Evolutionary conservation across 2,329 filamentous ascomycete species (phyloP), one percentile per base, ranked within the genome.

Genomic region (Aphanocladium album): DNA sequence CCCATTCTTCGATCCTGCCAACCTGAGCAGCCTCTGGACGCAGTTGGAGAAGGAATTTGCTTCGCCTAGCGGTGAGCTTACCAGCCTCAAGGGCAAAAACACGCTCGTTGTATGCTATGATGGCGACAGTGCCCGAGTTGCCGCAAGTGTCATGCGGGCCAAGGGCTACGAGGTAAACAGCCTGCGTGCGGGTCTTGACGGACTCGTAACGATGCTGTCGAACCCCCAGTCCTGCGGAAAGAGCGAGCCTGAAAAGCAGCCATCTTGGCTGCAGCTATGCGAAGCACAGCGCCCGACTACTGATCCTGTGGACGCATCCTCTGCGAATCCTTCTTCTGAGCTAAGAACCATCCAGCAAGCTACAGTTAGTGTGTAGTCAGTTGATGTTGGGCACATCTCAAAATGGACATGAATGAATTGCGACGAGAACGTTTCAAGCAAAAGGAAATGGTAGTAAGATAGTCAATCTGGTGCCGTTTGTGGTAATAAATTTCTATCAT

Each of bases 81-180:
- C 64, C 23, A 60, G 68, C 11, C 61, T 77, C 1, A 47, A 62
- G 7, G 70, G 64, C 4, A 74, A 72, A 59, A 73, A 73, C 6
- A 67, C 81, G 14, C 65, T 84, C 12, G 65, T 83, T 11, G 67
- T 82, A 11, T 84, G 82, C 66, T 83, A 84, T 56, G 73, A 82
- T 51, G 83, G 83, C 2, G 80, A 85, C 61, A 80, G 77, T 33
- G 75, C 82, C 5, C 74, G 83, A 0, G 76, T 85, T 5, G 82
- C 81, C 2, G 79, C 79, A 2, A 83, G 80, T 57, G 76, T 85
- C 2, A 67, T 85, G 52, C 73, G 81, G 5, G 80, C 79, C 0
- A 81, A 79, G 63, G 80, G 78, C 0, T 71, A 77, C 25, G 73
- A 76, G 60, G 79, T 79, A 1, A 76, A 78, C 46, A 81, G 77